Base-by-base conservation (phyloP, 1,139 yeast genomes). In the Arxiozyma bovina region DNA sequence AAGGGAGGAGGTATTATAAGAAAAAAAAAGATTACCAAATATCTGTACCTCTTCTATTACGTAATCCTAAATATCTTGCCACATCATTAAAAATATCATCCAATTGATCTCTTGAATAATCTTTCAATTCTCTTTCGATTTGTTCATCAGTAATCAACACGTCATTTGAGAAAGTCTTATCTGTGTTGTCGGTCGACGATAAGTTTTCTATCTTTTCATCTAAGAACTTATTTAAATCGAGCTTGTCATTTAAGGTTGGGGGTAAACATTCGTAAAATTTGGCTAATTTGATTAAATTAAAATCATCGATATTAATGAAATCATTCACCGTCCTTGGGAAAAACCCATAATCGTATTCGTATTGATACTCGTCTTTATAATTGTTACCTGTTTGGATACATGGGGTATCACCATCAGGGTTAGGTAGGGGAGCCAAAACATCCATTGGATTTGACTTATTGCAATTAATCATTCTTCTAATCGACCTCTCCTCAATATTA, bases 381-480 rank as follows among this genome's bases (percentile, higher is more conserved):
- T 27, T 4, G 30, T 4, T 27, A 8, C 30, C 30, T 6, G 30
- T 27, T 27, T 34, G 40, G 4, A 34, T 15, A 6, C n/a, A 15
- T 2, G 91, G 87, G 46, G 75, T 75, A 48, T 83, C 89, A 18
- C 96, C 96, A 65, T 88, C 94, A 30, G 80, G 76, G 61, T 84
- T 85, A 9, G 87, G 81, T 53, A 83, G 65, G 6, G 85, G 79
- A 0, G 82, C 81, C 40, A 83, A 63, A 3, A 66, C 57, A 46
- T 78, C 82, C 5, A 63, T 63, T 18, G 69, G 67, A 4, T 70
- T 72, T 9, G 70, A 69, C 57, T 76, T 74, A 50, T 73, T 75
- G 1, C 74, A 66, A 62, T 85, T 85, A 61, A 77, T 74, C 15
- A 80, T 71, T 64, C 94, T 75, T 60, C 81, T 75, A 50, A 83